These are phyloP conservation scores for Camelina neglecta DNA, from an alignment of 345 rosid genomes.

Conservation along the genomic window DNA sequence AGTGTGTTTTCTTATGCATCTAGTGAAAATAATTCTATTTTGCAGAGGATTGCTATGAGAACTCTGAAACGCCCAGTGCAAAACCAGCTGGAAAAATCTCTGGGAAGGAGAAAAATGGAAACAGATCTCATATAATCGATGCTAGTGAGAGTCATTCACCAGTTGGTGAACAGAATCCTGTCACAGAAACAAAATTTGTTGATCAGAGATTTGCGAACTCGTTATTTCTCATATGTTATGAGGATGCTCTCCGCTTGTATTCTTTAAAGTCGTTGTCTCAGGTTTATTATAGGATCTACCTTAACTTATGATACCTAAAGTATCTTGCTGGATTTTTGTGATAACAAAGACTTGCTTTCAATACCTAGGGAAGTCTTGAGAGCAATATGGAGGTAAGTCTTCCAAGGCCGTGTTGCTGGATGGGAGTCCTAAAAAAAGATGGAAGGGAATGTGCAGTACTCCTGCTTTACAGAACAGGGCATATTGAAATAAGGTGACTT, in stretches of 20 bases:
- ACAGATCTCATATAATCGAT: conserved; percentile 42
- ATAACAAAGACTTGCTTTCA: conserved; percentile 41
- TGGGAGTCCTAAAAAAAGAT: conserved; percentile 60
- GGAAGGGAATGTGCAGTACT: conserved; percentile 60
- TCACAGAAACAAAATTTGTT: conserved; percentile 45
- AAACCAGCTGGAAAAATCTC: conserved; percentile 33
- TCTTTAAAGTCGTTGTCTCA: conserved; percentile 61
- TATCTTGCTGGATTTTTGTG: conserved; percentile 39
- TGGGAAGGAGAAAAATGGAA: conserved; percentile 46
- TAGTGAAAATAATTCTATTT: conserved; percentile 30
- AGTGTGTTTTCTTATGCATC: conserved; percentile 19
- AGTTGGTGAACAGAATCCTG: conserved; percentile 45
- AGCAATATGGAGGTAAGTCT: conserved; percentile 56
- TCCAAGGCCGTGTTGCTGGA: conserved; percentile 77
- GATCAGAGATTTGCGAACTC: conserved; percentile 46
- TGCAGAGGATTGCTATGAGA: conserved; percentile 55
- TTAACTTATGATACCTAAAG: conserved; percentile 19
- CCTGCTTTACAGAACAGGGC: conserved; percentile 70
- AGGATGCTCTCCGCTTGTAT: conserved; percentile 63
- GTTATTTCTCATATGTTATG: conserved; percentile 63
- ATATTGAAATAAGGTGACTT: conserved; percentile 72
- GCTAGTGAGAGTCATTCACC: conserved; percentile 44
- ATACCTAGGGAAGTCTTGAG: conserved; percentile 59
- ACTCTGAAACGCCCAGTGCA: conserved; percentile 46
- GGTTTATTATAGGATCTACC: conserved; percentile 51